Evolutionary conservation across 306 rosid genomes (phyloP), one percentile per base, ranked within the genome.

Genomic region (Quercus suber): DNA sequence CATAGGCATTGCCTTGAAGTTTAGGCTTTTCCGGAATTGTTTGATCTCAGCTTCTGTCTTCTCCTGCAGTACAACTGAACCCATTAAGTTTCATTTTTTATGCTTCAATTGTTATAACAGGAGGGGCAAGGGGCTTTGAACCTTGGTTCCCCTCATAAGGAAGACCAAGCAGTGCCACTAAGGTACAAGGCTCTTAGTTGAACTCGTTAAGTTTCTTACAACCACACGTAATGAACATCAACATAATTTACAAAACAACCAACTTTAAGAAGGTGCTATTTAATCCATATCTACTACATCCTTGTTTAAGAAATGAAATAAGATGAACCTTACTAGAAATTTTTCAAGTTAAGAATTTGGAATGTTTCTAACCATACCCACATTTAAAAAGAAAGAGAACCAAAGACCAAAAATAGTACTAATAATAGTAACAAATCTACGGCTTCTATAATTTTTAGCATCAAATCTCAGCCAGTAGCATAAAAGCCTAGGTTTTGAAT

Each of bases 1-100:
- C 89, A 89, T 87, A 43, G 96, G 91, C 2, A 88, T 89, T 61
- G 94, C 95, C 84, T 91, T 93, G 72, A 93, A 88, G 84, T 87
- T 88, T 53, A 93, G 92, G 82, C 82, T 89, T 85, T 80, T 90
- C 72, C 90, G 84, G 52, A 90, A 69, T 80, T 83, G 82, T 74
- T 77, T 90, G 45, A 89, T 85, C 76, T 90, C 96, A 78, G 96
- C 91, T 72, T 90, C 88, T 37, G 76, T 81, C 86, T 87, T 88
- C 63, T 83, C 91, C 97, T 90, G 82, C 80, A 79, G 49, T 25
- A 80, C 25, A 55, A 69, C 35, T 30, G 56, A 27, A 77, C 72
- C 58, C 59, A 63, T 18, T 64, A 37, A 77, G 81, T 76, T 80
- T 80, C 83, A 41, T 41, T 41, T 41, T 41, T 8, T 8, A 41